Evolutionary conservation across 176 grass and related monocot species (phyloP), one percentile per base, ranked within the genome.

Genomic region (Sorghum bicolor): DNA sequence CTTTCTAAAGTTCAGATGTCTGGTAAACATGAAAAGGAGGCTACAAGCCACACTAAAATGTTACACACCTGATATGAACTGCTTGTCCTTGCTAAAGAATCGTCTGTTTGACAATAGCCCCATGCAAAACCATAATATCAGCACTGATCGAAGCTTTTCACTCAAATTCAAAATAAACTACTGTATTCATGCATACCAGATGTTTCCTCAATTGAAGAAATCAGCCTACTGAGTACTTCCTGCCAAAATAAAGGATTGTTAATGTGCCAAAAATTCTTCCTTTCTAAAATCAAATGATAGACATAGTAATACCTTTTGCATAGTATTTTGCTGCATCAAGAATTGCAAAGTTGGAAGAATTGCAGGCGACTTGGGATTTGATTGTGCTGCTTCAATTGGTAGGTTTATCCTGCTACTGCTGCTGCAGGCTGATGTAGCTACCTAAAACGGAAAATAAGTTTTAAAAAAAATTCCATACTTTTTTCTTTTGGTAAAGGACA

Each of bases 181-280:
- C 39, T 66, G 1, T 4, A 66, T 80, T 68, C 39, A 85, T 67
- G 84, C 85, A 20, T 90, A 93, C 91, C 89, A 61, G 87, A 88
- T 84, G 85, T 88, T 86, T 94, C 91, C 80, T 99, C 96, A 57
- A 94, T 61, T 44, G 68, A 94, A 78, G 89, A 92, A 76, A 96
- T 99, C 67, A 99, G 34, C 90, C 94, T 93, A 87, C 84, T 85
- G 78, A 96, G 53, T 67, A 94, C 87, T 82, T 99, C 96, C 96
- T 99, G 86, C 55, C 37, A 82, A 87, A 88, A 80, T 83, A 83
- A 33, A 41, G 11, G 70, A 80, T 26, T 57, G 44, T 77, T 39
- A 85, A 82, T 75, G 47, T 68, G 47, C 45, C 58, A 40, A 80
- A 86, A 80, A 64, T 64, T 78, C 31, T 34, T 33, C 29, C 1